phyloP scores from a whole-genome alignment of 2,329 filamentous ascomycete genomes.

The Neurospora sp. region DNA sequence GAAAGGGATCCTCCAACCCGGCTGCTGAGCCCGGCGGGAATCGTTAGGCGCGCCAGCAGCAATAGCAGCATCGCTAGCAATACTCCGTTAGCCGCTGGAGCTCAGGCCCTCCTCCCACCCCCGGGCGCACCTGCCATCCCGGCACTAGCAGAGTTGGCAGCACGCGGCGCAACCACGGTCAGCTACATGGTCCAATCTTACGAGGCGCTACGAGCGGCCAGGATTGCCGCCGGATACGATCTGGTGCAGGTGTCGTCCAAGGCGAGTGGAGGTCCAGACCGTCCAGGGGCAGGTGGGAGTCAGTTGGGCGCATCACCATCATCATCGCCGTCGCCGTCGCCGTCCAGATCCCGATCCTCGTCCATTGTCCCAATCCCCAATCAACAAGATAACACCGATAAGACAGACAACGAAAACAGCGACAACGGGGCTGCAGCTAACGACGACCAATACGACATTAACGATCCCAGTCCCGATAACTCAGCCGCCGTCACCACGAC shows the following conservation, averaged over 20 bases:
- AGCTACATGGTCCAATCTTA: slow-evolving; percentile 25
- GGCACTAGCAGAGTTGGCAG: slow-evolving; percentile 1
- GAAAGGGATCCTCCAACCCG: neutral
- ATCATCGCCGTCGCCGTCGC: slow-evolving; percentile 10
- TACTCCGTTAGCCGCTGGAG: slow-evolving; percentile 1
- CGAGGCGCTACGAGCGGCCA: slow-evolving; percentile 21
- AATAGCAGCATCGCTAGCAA: slow-evolving; percentile 2
- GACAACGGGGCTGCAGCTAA: neutral
- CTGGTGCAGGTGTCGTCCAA: slow-evolving; percentile 11
- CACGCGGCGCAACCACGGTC: slow-evolving; percentile 11
- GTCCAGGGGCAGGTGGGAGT: neutral
- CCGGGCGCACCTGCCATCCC: slow-evolving; percentile 8
- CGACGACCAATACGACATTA: neutral
- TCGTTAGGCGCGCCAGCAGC: neutral
- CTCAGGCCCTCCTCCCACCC: slow-evolving; percentile 4
- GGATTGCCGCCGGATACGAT: slow-evolving; percentile 21
- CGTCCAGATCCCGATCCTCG: neutral
- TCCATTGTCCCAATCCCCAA: neutral
- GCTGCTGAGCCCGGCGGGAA: neutral
- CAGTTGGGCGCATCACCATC: slow-evolving; percentile 4
- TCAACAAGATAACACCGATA: neutral
- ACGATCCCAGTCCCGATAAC: neutral
- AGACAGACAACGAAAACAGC: neutral
- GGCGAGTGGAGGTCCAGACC: neutral
- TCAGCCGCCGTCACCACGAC: neutral